Evolutionary conservation across 2,329 filamentous ascomycete genomes (phyloP).

Genomic region (Diaporthe longicolla): DNA sequence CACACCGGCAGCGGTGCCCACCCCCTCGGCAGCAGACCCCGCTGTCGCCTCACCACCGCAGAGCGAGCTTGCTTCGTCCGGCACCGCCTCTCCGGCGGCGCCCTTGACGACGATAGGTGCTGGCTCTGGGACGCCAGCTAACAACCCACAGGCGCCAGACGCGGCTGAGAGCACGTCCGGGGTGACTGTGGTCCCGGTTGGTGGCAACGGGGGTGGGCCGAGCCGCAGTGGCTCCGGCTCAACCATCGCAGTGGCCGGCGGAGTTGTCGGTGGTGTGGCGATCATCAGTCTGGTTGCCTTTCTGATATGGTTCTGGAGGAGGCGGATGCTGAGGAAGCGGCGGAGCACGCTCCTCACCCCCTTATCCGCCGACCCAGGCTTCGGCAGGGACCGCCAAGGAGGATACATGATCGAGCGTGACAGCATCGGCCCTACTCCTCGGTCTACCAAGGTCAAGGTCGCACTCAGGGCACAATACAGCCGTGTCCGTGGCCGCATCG

Average conservation of each 20-base stretch:
- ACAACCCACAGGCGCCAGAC: constrained; percentile 13
- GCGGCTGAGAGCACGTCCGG: constrained; percentile 37
- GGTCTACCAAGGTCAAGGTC: constrained; percentile 58
- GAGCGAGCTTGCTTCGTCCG: constrained; percentile 32
- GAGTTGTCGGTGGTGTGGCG: constrained; percentile 65
- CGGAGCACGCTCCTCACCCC: constrained; percentile 66
- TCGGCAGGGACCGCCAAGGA: constrained; percentile 49
- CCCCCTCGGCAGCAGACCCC: constrained; percentile 24
- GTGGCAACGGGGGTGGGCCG: constrained; percentile 26
- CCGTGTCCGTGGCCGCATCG: constrained; percentile 52
- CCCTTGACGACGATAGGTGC: constrained; percentile 42
- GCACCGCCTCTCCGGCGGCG: constrained; percentile 30
- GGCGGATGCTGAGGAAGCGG: constrained; percentile 57
- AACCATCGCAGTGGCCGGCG: constrained; percentile 63
- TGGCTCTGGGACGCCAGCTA: constrained; percentile 41
- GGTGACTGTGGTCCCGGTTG: constrained; percentile 45
- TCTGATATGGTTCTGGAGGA: constrained; percentile 66
- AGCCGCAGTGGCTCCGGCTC: constrained; percentile 50
- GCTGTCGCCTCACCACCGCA: constrained; percentile 11
- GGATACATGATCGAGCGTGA: constrained; percentile 60
- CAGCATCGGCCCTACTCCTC: constrained; percentile 65
- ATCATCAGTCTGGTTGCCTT: constrained; percentile 62
- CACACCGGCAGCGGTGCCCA: constrained; percentile 35
- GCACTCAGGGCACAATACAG: constrained; percentile 55
- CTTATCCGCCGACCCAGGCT: constrained; percentile 54